Evolutionary conservation across 257 asterid species (phyloP).

Genomic region (Handroanthus guayacan): DNA sequence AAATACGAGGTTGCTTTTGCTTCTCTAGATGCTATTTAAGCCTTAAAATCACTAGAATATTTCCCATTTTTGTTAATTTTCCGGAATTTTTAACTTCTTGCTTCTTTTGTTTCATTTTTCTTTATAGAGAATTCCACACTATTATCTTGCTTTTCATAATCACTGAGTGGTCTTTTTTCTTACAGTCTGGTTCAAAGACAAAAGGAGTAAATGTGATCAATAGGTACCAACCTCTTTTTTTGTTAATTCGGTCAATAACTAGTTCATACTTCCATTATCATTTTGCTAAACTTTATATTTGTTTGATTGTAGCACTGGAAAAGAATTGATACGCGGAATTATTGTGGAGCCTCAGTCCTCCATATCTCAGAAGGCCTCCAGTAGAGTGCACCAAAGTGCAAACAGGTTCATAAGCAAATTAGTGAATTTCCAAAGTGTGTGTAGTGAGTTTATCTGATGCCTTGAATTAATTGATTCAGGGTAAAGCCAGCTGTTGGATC

Average conservation of each 20-base stretch:
- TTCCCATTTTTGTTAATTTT: background rate
- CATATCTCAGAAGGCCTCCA: conserved; percentile 36
- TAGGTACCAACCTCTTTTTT: conserved; percentile 50
- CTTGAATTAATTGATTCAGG: conserved; percentile 38
- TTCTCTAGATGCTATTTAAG: background rate
- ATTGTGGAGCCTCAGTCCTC: conserved; percentile 34
- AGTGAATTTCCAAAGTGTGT: conserved; percentile 3
- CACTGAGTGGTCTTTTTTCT: conserved; percentile 2
- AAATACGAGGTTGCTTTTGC: conserved; percentile 48
- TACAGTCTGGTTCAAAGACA: conserved; percentile 47
- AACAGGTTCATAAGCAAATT: conserved; percentile 50
- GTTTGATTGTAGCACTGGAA: conserved; percentile 37
- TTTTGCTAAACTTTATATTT: background rate
- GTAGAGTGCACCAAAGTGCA: conserved; percentile 38
- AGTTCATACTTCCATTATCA: background rate
- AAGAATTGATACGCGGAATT: conserved; percentile 32
- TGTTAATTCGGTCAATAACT: background rate
- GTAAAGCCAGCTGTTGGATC: conserved; percentile 38
- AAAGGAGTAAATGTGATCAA: conserved; percentile 39
- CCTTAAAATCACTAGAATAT: background rate
- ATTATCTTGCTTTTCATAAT: conserved; percentile 2
- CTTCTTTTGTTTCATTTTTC: background rate
- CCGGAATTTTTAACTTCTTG: background rate
- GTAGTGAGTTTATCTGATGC: conserved; percentile 22
- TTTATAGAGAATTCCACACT: background rate